Base-by-base conservation (phyloP, 1,139 yeast genomes). In the Kodamaea plutei region DNA sequence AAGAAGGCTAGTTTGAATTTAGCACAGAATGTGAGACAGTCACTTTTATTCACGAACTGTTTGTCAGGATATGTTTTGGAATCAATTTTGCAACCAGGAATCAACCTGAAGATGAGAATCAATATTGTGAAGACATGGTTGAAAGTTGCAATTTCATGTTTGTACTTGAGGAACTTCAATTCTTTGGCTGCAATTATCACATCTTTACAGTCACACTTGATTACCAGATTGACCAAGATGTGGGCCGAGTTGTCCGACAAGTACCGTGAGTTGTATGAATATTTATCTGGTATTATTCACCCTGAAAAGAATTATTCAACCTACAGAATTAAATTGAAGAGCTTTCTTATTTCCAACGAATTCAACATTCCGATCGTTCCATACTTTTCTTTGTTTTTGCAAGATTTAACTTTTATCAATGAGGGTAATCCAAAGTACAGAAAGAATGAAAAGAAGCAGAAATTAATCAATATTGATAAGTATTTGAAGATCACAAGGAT, bases 161-260 rank as follows among this genome's bases (percentile, higher is more conserved):
- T 81, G 33, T 83, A 84, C 45, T 64, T 87, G 48, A 68, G 93
- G 38, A 88, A 88, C 52, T 85, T 81, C 62, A 89, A 89, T 54
- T 79, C 95, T 0, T 63, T 87, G 35, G 91, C 95, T n/a, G 84
- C 95, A 0, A 84, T 89, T 31, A 75, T 88, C 53, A 82, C 93
- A 0, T 76, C 95, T 0, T 67, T 89, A 41, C 96, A 88, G 56
- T 80, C 87, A 26, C 91, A 85, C 47, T 71, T 84, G 29, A 69
- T 89, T 31, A 76, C 88, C 3, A 69, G 96, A 47, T 61, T 89
- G 35, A 58, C 69, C 19, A 64, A 60, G 33, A 58, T 85, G 2
- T 87, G 96, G 96, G 56, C 43, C 4, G 77, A 74, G 3, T 55
- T 89, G 30, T 69, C 83, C 0, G 75, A 71, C 4, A 83, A 84